Percentiles rank a stretch among this genome's conserved stretches.
These are phyloP conservation scores for Oryza glaberrima DNA, from an alignment of 176 grass and related monocot genomes.

Conservation along the genomic window DNA sequence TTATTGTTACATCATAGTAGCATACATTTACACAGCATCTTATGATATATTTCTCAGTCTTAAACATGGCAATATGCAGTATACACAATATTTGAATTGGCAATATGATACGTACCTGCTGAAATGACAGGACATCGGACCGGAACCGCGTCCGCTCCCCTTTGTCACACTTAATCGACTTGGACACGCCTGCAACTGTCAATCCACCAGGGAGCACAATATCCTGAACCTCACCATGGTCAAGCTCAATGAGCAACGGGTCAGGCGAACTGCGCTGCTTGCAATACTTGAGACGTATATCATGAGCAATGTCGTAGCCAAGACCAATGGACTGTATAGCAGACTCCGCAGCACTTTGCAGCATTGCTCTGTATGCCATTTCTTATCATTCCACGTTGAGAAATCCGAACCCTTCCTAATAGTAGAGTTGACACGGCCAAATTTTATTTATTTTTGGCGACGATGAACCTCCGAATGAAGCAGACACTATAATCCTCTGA, in stretches of 20 bases:
- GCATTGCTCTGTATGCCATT: constrained; percentile 64
- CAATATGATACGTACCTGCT: constrained; percentile 56
- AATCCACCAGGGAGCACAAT: constrained; percentile 76
- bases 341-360: constrained; percentile 49
- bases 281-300: constrained; percentile 84
- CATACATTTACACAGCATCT: not conserved
- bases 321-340: constrained; percentile 77
- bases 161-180: constrained; percentile 90
- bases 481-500: not conserved
- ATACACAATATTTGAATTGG: not conserved
- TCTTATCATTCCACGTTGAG: constrained; percentile 26
- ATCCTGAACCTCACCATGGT: constrained; percentile 55
- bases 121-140: constrained; percentile 85
- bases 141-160: constrained; percentile 79
- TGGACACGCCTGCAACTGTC: constrained; percentile 53
- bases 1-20: not conserved
- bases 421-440: not conserved
- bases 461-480: not conserved
- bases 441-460: not conserved
- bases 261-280: constrained; percentile 54
- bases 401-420: not conserved
- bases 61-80: not conserved
- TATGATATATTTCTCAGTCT: not conserved
- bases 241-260: constrained; percentile 75
- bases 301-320: constrained; percentile 80